Evolutionary conservation across 352 stramenopile species (phyloP).

Genomic region (Globisporangium sylvaticum): DNA sequence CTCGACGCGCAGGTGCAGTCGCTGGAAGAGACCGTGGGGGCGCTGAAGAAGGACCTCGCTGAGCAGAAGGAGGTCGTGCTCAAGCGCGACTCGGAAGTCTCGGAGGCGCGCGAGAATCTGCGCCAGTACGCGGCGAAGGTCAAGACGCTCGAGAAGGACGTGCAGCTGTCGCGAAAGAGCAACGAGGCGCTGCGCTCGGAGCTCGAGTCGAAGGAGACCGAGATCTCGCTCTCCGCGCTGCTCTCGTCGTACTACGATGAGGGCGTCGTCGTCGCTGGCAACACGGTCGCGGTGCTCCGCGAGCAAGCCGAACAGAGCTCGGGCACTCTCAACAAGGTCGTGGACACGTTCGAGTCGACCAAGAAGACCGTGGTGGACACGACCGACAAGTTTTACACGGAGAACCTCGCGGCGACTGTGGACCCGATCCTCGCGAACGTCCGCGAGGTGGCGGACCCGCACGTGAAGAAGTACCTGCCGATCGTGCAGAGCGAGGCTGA

Average conservation of each 20-base stretch:
- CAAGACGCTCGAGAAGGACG: conserved; percentile 40
- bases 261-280: conserved; percentile 48
- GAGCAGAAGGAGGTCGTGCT: conserved; percentile 26
- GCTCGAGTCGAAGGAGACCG: conserved; percentile 46
- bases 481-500: conserved; percentile 43
- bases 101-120: conserved; percentile 25
- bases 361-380: conserved; percentile 42
- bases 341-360: conserved; percentile 41
- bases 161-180: conserved; percentile 51
- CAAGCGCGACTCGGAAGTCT: conserved; percentile 26
- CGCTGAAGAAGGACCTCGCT: conserved; percentile 30
- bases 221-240: conserved; percentile 61
- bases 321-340: conserved; percentile 41
- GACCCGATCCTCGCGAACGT: conserved; percentile 57
- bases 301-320: conserved; percentile 45
- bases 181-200: conserved; percentile 56
- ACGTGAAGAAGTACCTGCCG: conserved; percentile 51
- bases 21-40: conserved; percentile 24
- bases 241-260: conserved; percentile 81
- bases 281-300: conserved; percentile 30
- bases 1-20: conserved; percentile 30
- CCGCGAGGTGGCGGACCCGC: conserved; percentile 41
- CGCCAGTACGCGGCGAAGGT: conserved; percentile 32
- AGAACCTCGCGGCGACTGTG: conserved; percentile 63
- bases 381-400: conserved; percentile 57